Percentiles rank a stretch among this genome's conserved stretches.
Conservation (phyloP, 1,139 yeast species). For the Kurtzmaniella quercitrusa region DNA sequence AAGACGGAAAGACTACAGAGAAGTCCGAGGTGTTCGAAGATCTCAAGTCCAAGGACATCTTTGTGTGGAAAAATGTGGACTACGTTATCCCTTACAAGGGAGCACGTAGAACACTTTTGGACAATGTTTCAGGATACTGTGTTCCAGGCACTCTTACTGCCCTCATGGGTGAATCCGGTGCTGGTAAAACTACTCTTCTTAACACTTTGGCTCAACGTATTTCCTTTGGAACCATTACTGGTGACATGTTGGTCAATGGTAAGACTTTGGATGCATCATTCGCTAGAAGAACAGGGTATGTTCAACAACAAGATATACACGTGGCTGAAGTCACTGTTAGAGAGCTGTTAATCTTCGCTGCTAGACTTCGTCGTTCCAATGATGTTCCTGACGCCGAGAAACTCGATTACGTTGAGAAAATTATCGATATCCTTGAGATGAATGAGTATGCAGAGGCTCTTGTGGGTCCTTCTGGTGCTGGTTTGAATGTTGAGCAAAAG, state of each 20-base stretch:
- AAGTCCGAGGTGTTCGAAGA: slow-evolving; percentile 26
- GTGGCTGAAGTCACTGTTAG: slow-evolving; percentile 55
- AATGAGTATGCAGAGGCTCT: slow-evolving; percentile 58
- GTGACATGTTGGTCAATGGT: slow-evolving; percentile 63
- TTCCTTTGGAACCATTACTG: slow-evolving; percentile 56
- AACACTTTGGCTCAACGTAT: slow-evolving; percentile 58
- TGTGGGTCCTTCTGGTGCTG: slow-evolving; percentile 54
- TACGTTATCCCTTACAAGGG: slow-evolving; percentile 38
- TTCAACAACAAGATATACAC: slow-evolving; percentile 64
- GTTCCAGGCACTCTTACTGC: slow-evolving; percentile 72
- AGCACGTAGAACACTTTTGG: slow-evolving; percentile 45
- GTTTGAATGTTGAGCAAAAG: slow-evolving; percentile 63
- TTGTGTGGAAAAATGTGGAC: slow-evolving; percentile 41
- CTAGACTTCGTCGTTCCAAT: slow-evolving; percentile 53
- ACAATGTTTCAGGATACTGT: slow-evolving; percentile 60
- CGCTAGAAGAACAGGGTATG: slow-evolving; percentile 61
- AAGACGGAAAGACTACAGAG: slow-evolving; percentile 34
- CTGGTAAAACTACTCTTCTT: slow-evolving; percentile 63
- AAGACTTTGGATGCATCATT: slow-evolving; percentile 47
- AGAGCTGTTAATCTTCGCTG: slow-evolving; percentile 59
- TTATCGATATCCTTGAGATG: slow-evolving; percentile 55
- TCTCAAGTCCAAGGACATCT: slow-evolving; percentile 27
- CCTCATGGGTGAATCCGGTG: slow-evolving; percentile 69
- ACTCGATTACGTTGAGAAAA: slow-evolving; percentile 55
- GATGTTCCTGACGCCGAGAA: slow-evolving; percentile 30